These are phyloP conservation scores for Vitellaria paradoxa DNA, from an alignment of 179 eudicot species.

Conservation along the genomic window DNA sequence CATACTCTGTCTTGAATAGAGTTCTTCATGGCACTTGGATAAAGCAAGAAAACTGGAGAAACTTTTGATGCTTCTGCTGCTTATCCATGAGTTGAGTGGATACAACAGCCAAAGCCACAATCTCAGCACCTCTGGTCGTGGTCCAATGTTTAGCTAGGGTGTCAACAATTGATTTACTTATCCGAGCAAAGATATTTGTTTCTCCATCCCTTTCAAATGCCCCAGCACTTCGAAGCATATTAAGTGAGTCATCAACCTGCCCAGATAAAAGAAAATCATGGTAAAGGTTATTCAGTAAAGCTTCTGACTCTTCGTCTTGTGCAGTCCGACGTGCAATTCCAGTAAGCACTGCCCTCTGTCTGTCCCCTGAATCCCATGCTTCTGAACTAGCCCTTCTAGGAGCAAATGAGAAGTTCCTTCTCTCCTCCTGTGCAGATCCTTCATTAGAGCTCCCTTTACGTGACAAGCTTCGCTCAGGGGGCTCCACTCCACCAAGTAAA, in stretches of 20 bases:
- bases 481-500: constrained; percentile 92
- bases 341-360: constrained; percentile 45
- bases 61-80: constrained; percentile 87
- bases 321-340: constrained; percentile 58
- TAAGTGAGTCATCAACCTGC: constrained; percentile 60
- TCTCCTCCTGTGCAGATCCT: constrained; percentile 61
- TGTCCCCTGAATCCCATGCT: constrained; percentile 49
- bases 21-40: constrained; percentile 94
- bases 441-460: constrained; percentile 96
- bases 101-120: constrained; percentile 66
- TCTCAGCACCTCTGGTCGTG: constrained; percentile 95
- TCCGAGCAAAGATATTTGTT: constrained; percentile 75
- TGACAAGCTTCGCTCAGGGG: constrained; percentile 95
- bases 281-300: constrained; percentile 66
- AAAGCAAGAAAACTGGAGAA: constrained; percentile 91
- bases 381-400: constrained; percentile 60
- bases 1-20: constrained; percentile 74
- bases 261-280: constrained; percentile 76
- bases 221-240: constrained; percentile 66
- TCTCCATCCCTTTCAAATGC: constrained; percentile 96
- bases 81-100: constrained; percentile 83
- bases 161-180: constrained; percentile 91
- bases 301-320: constrained; percentile 92
- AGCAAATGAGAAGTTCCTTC: constrained; percentile 45
- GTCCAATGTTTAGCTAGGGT: constrained; percentile 98